Conservation (phyloP, 352 stramenopile species). For the Sclerospora graminicola region DNA sequence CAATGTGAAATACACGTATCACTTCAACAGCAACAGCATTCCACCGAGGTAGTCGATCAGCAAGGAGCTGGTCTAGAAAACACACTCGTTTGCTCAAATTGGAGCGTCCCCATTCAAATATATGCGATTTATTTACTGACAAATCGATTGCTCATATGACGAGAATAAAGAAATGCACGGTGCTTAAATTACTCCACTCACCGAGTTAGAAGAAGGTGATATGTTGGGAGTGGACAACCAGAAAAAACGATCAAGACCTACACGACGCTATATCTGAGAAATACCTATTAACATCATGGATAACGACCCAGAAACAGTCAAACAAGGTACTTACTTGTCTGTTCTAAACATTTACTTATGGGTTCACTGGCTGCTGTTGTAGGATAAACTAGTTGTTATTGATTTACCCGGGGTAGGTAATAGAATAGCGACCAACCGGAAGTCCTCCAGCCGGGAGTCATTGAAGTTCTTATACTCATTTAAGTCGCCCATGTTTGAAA, state of each 20-base stretch:
- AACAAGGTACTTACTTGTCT: conserved; percentile 16
- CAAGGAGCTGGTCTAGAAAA: conserved; percentile 23
- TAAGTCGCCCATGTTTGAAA: no score
- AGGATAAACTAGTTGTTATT: no score
- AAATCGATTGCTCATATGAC: conserved; percentile 16
- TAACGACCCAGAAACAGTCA: conserved; percentile 2
- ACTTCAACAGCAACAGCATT: conserved; percentile 45
- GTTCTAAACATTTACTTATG: not conserved
- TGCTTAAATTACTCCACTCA: conserved; percentile 13
- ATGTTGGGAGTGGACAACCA: conserved; percentile 29
- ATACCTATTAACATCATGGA: conserved; percentile 11
- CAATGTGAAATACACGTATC: conserved; percentile 24
- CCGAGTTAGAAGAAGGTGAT: conserved; percentile 17
- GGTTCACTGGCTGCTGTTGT: conserved; percentile 5
- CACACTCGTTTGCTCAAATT: conserved; percentile 1
- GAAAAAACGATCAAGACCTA: conserved; percentile 18
- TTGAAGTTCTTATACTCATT: no score
- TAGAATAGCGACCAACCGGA: no score
- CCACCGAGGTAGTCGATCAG: conserved; percentile 16
- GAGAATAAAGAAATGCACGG: conserved; percentile 33
- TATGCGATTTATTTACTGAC: not conserved
- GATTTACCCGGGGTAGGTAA: no score
- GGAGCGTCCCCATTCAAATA: not conserved
- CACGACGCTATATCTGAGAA: conserved; percentile 10
- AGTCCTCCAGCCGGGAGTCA: no score